A percentile compares a stretch with the other conserved stretches of the same genome.
Conservation (phyloP, 2,329 filamentous ascomycete genomes). For the Alternaria ventricosa region DNA sequence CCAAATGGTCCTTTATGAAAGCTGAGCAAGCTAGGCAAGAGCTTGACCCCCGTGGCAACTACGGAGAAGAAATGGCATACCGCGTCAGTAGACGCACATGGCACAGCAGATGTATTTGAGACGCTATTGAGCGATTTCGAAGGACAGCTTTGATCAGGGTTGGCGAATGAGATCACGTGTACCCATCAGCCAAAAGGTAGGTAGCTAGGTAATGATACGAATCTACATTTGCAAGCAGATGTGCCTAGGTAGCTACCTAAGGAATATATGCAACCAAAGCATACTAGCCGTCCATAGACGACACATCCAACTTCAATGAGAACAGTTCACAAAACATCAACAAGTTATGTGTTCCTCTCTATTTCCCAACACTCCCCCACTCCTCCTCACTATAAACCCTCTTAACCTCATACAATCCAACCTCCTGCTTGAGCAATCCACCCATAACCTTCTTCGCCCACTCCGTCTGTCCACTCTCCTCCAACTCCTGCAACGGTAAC, state of each 20-base stretch:
- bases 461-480: slow-evolving; percentile 20
- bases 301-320: neutral
- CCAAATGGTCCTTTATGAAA: neutral
- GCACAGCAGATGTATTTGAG: neutral
- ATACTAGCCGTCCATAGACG: neutral
- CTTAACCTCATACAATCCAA: slow-evolving; percentile 26
- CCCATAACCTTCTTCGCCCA: slow-evolving; percentile 33
- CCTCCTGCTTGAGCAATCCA: slow-evolving; percentile 15
- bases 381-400: slow-evolving; percentile 23
- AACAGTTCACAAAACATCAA: neutral
- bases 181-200: neutral
- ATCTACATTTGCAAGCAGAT: neutral
- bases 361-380: slow-evolving; percentile 15
- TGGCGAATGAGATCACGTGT: neutral
- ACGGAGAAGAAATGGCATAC: no score
- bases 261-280: neutral
- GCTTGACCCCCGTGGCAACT: neutral
- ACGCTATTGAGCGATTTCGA: neutral
- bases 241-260: neutral
- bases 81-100: no score
- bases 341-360: neutral
- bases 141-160: neutral
- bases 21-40: neutral
- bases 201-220: neutral
- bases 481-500: slow-evolving; percentile 26